Evolutionary conservation across 768 basidiomycete genomes (phyloP).

Genomic region (Atractiella rhizophila): DNA sequence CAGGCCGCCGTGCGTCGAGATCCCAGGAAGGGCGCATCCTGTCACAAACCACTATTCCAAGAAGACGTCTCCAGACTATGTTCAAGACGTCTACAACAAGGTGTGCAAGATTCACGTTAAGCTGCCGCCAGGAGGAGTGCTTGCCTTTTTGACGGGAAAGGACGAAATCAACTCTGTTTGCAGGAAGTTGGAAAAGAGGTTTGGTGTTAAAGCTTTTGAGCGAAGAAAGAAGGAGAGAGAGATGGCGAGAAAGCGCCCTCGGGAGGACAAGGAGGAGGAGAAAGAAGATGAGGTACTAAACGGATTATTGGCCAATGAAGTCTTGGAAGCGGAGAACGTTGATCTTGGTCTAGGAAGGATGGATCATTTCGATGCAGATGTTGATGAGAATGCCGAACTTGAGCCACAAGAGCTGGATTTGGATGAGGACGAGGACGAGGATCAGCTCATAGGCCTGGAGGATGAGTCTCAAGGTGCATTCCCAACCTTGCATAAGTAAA

Average conservation of each 20-base stretch:
- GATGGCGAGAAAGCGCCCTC: slow-evolving; percentile 1
- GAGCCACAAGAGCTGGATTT: slow-evolving; percentile 34
- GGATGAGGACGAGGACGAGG: slow-evolving; percentile 47
- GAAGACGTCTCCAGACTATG: slow-evolving; percentile 60
- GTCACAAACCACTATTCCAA: slow-evolving; percentile 86
- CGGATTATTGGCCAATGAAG: slow-evolving; percentile 26
- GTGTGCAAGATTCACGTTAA: slow-evolving; percentile 72
- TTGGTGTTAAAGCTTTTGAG: slow-evolving; percentile 39
- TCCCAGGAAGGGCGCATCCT: slow-evolving; percentile 74
- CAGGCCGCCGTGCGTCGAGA: slow-evolving; percentile 74
- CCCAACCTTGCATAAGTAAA: neutral
- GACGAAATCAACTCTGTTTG: slow-evolving; percentile 77
- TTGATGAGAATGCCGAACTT: slow-evolving; percentile 35
- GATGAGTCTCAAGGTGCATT: slow-evolving; percentile 36
- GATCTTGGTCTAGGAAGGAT: slow-evolving; percentile 32
- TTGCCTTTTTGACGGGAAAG: slow-evolving; percentile 86
- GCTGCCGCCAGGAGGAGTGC: slow-evolving; percentile 71
- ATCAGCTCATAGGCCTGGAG: slow-evolving; percentile 26
- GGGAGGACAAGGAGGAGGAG: neutral
- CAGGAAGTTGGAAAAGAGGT: slow-evolving; percentile 50
- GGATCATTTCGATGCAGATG: slow-evolving; percentile 21
- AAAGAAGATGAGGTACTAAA: slow-evolving; percentile 6
- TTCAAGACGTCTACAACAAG: slow-evolving; percentile 72
- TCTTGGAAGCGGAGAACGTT: slow-evolving; percentile 55
- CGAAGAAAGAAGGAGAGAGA: slow-evolving; percentile 25